These are phyloP conservation scores for Cercis canadensis DNA, from an alignment of 306 rosid genomes.

Conservation along the genomic window DNA sequence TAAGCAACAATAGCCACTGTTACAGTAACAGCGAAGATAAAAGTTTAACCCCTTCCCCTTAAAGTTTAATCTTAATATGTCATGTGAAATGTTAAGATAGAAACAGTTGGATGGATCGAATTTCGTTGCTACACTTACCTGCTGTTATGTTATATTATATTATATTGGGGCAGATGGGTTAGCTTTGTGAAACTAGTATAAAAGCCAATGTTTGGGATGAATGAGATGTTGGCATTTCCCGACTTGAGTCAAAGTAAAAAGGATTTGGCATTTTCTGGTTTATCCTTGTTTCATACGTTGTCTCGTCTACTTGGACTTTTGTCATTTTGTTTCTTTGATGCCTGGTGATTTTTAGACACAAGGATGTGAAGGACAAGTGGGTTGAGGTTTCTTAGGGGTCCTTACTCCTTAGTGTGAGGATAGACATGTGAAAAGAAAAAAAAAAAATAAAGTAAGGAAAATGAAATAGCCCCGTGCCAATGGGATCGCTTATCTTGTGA, in stretches of 20 bases:
- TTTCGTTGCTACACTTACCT: slow-evolving; percentile 9
- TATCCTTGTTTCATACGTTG: slow-evolving; percentile 19
- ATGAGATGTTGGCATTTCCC: not conserved
- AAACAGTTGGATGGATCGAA: slow-evolving; percentile 18
- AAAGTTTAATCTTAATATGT: not conserved
- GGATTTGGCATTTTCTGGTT: slow-evolving; percentile 12
- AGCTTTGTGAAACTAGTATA: not conserved
- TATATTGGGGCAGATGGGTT: slow-evolving; percentile 9
- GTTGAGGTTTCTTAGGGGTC: not conserved
- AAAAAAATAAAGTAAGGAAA: not conserved
- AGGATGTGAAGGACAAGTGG: not conserved
- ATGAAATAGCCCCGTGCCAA: not conserved
- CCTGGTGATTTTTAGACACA: not conserved
- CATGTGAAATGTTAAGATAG: not conserved
- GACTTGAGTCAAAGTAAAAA: slow-evolving; percentile 18
- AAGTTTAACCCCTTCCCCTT: slow-evolving; percentile 47
- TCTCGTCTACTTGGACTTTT: slow-evolving; percentile 1
- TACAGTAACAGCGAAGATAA: slow-evolving; percentile 33
- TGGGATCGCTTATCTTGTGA: too few relatives aligned
- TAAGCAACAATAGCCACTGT: slow-evolving; percentile 29
- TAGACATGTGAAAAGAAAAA: not conserved
- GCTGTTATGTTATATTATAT: not conserved
- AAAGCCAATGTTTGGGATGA: not conserved
- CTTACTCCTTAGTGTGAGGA: not conserved
- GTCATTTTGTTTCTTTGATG: not conserved